Evolutionary conservation across 192 early-diverging fungal species (phyloP), one percentile per base, ranked within the genome.

Genomic region (Gamsiella multidivaricata): DNA sequence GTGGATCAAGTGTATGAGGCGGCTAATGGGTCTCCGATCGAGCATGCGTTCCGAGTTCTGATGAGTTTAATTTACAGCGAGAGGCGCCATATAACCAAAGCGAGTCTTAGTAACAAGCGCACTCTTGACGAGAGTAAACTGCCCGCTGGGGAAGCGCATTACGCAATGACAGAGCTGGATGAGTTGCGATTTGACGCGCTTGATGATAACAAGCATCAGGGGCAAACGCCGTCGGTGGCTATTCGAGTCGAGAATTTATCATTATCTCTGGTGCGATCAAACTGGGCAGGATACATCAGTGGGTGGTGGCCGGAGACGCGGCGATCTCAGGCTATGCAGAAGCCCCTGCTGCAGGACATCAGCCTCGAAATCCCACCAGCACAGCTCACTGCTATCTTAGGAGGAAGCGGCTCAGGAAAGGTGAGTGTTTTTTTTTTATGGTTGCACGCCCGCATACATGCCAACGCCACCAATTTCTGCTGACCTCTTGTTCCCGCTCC

Each of bases 381-480:
- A 3, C 25, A 70, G 29, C 9, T 70, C 20, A 70, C 58, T 12
- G 68, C 68, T 37, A 70, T 70, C 26, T 20, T 70, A 23, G 68
- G 68, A 18, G 68, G 57, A 23, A 70, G 68, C 22, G 68, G 68
- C 0, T 37, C 58, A 7, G 68, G 68, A 52, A 70, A 70, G 47
- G 66, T 69, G 59, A 25, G 33, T 9, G 0, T 17, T 22, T 5
- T 25, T 28, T 18, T 17, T 18, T 18, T 18, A 8, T 15, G 23
- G 2, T 33, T 51, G n/a, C 50, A 15, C n/a, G 26, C 25, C 46
- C 46, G 17, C 50, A 14, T 39, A 41, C 42, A 5, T 5, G 37
- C 7, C 37, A 39, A 39, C 5, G 37, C 12, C 37, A n/a, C n/a
- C n/a, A n/a, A n/a, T n/a, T n/a, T n/a, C n/a, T n/a, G n/a, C n/a